Conservation (phyloP, 2,329 filamentous ascomycete genomes). For the Pyricularia sp. region DNA sequence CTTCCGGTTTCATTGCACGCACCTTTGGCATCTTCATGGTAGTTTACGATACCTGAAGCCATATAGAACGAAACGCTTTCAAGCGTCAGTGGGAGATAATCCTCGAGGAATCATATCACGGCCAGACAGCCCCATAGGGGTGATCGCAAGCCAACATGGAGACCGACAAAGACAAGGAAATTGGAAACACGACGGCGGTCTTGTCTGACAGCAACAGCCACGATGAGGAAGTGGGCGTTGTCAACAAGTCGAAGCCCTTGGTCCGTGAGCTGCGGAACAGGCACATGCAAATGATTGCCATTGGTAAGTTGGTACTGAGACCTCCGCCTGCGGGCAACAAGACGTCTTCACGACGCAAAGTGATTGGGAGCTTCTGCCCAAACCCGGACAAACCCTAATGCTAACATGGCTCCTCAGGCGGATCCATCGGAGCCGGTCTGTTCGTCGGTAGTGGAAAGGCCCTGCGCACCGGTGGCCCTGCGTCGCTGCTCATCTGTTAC, state of each 20-base stretch:
- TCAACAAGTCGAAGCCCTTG: slow-evolving; percentile 20
- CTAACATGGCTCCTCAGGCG: slow-evolving; percentile 15
- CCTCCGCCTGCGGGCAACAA: neutral
- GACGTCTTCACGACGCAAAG: neutral
- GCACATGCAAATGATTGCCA: slow-evolving; percentile 34
- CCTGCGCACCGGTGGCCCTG: slow-evolving; percentile 47
- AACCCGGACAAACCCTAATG: neutral
- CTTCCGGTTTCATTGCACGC: neutral
- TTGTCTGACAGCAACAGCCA: neutral
- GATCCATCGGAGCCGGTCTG: slow-evolving; percentile 42
- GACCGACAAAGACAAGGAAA: neutral
- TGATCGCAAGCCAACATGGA: neutral
- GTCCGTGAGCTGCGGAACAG: slow-evolving; percentile 22
- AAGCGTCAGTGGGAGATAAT: neutral
- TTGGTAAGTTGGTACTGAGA: slow-evolving; percentile 18
- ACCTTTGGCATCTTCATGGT: neutral
- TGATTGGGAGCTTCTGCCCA: neutral
- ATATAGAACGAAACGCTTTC: neutral
- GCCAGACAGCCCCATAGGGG: neutral
- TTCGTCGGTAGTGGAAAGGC: slow-evolving; percentile 56
- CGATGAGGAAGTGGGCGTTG: slow-evolving; percentile 23
- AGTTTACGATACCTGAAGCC: neutral
- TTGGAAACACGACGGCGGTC: neutral
- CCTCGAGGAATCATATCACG: neutral
- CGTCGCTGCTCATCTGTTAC: slow-evolving; percentile 34